These are phyloP conservation scores for Elasticomyces elasticus DNA, from an alignment of 495 filamentous ascomycete species.

Conservation along the genomic window DNA sequence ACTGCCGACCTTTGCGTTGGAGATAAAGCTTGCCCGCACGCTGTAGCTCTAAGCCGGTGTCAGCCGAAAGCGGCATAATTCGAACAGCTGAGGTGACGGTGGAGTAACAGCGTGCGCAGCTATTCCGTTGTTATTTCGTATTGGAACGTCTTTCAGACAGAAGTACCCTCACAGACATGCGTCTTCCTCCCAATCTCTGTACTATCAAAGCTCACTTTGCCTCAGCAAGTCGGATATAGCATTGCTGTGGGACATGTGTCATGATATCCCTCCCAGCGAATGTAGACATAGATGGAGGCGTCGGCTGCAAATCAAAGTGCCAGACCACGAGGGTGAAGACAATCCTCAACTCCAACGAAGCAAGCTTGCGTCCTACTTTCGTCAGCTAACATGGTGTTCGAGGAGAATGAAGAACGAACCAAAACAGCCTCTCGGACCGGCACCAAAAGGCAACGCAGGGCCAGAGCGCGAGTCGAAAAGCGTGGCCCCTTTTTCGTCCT, in stretches of 20 bases:
- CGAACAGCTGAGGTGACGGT: too few relatives aligned
- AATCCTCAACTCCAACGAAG: constrained; percentile 6
- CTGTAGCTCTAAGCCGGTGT: background rate
- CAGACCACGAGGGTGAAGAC: constrained; percentile 2
- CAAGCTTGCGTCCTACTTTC: constrained; percentile 4
- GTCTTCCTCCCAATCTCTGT: too few relatives aligned
- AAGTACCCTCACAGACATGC: too few relatives aligned
- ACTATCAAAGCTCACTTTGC: too few relatives aligned
- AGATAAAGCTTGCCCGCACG: background rate
- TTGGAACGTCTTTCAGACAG: too few relatives aligned
- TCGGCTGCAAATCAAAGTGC: constrained; percentile 7
- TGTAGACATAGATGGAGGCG: background rate
- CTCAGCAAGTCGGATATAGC: constrained; percentile 6
- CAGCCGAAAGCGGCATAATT: too few relatives aligned
- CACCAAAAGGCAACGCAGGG: constrained; percentile 6
- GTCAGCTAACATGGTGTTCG: background rate
- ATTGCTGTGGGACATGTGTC: constrained; percentile 11
- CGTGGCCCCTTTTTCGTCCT: background rate
- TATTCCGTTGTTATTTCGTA: too few relatives aligned
- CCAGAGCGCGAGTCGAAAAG: constrained; percentile 8
- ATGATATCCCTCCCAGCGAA: constrained; percentile 1
- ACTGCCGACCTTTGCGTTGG: too few relatives aligned
- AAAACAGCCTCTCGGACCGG: constrained; percentile 13
- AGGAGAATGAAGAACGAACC: background rate
- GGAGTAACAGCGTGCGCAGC: too few relatives aligned